Evolutionary conservation across 78 protist species (phyloP).

Genomic region (Emiliania huxleyi): DNA sequence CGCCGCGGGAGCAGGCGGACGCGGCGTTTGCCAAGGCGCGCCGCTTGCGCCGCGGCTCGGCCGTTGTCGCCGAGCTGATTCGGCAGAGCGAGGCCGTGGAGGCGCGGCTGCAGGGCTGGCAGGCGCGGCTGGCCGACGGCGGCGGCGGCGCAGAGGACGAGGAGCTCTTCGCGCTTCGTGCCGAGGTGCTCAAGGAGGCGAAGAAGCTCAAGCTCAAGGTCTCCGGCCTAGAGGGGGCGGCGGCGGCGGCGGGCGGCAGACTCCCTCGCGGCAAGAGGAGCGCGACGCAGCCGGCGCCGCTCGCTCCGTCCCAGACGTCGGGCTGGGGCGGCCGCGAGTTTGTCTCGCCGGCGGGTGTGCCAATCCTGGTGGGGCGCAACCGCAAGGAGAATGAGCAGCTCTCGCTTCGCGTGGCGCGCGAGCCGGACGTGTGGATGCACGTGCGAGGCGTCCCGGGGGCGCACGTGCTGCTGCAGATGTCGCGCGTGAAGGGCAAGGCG

Average conservation of each 20-base stretch:
- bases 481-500: not conserved
- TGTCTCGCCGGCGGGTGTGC: not conserved
- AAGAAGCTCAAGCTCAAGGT: no score
- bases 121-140: not conserved
- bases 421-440: conserved; percentile 13
- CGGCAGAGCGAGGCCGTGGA: not conserved
- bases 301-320: no score
- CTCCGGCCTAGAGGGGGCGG: no score
- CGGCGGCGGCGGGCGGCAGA: no score
- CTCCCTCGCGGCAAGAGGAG: no score
- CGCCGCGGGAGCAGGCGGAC: not conserved
- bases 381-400: not conserved
- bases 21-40: conserved; percentile 4
- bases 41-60: not conserved
- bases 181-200: no score
- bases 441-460: conserved; percentile 17
- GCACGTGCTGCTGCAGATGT: not conserved
- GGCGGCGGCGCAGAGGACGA: not conserved
- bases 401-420: not conserved
- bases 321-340: not conserved
- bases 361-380: not conserved
- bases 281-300: no score
- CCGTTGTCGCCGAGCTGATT: not conserved
- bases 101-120: no score
- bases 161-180: no score